Conservation (phyloP, 2,329 filamentous ascomycete genomes). For the Pyricularia pennisetigena region DNA sequence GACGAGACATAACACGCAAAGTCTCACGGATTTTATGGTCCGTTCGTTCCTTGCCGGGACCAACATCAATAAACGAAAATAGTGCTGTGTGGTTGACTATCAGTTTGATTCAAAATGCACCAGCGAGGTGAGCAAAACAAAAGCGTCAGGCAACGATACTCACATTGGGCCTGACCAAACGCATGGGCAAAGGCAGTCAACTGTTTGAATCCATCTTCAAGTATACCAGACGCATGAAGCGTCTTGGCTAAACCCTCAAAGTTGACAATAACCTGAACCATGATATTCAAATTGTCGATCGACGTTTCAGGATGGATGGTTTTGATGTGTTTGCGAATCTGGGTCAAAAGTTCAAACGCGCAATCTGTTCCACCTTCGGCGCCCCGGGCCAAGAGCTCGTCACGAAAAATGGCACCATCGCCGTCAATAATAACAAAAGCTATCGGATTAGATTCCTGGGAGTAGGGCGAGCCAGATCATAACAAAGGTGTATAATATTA, state of each 20-base stretch:
- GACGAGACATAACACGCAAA: conserved; percentile 21
- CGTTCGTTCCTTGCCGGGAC: conserved; percentile 22
- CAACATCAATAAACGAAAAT: conserved; percentile 24
- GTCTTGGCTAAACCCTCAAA: conserved; percentile 20
- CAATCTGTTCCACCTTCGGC: conserved; percentile 22
- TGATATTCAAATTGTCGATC: conserved; percentile 21
- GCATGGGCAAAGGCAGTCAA: conserved; percentile 21
- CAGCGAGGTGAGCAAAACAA: background rate
- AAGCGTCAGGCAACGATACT: background rate
- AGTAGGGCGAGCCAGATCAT: background rate
- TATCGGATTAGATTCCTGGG: conserved; percentile 21
- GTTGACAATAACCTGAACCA: conserved; percentile 23
- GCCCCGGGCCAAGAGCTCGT: conserved; percentile 19
- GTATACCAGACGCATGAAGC: conserved; percentile 16
- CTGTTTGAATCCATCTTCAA: conserved; percentile 12
- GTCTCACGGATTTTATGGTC: conserved; percentile 24
- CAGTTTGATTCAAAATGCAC: background rate
- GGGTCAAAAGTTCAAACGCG: conserved; percentile 17
- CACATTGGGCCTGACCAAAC: conserved; percentile 20
- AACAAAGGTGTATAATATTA: background rate
- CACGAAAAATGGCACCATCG: conserved; percentile 23
- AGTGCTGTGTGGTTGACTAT: conserved; percentile 11
- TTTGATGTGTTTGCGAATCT: conserved; percentile 15
- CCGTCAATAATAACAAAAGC: conserved; percentile 24
- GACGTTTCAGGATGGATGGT: conserved; percentile 14